Base-by-base conservation (phyloP, 805 yeast genomes). In the Yueomyces sp. region DNA sequence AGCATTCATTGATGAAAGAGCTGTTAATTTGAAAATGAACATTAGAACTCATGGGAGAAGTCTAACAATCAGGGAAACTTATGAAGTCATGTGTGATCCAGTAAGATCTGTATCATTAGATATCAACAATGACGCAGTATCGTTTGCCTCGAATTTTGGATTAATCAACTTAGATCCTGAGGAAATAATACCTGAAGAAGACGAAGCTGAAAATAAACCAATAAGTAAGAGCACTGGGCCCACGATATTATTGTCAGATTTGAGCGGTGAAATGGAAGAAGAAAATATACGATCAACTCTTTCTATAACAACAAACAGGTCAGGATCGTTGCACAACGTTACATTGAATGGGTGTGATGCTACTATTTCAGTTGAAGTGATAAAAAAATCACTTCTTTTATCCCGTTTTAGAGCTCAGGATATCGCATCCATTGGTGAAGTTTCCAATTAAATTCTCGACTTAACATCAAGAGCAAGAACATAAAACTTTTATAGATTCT, bases 191-290 rank as follows among this genome's bases (percentile, higher is more conserved):
- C 45, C 54, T 2, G 60, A 59, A 12, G 55, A 58, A 5, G 55
- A 52, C 2, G 57, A 44, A 4, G 62, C 51, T 4, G 63, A 59
- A n/a, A 62, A 63, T 31, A 63, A 64, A 59, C 69, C 64, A 5
- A 43, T 53, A 12, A 48, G 39, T 27, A 50, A 46, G 4, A 42
- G 58, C 28, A 49, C 73, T 1, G 19, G 19, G 19, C 19, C 19
- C 19, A 19, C 19, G 19, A 65, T 77, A 0, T 52, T 85, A 12
- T 58, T 86, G 40, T 78, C 84, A 1, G 96, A 86, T 56, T 54
- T 85, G 37, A 94, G 85, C 57, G 94, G 94, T 11, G 90, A 82
- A 47, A 81, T 87, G 4, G 96, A 86, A 59, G 94, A 85, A 53
- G 55, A 66, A 9, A 69, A 78, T 32, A 69, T 80, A 3, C 62